Evolutionary conservation across 2,329 filamentous ascomycete genomes (phyloP), one percentile per base, ranked within the genome.

Genomic region (Xylariaceae sp.): DNA sequence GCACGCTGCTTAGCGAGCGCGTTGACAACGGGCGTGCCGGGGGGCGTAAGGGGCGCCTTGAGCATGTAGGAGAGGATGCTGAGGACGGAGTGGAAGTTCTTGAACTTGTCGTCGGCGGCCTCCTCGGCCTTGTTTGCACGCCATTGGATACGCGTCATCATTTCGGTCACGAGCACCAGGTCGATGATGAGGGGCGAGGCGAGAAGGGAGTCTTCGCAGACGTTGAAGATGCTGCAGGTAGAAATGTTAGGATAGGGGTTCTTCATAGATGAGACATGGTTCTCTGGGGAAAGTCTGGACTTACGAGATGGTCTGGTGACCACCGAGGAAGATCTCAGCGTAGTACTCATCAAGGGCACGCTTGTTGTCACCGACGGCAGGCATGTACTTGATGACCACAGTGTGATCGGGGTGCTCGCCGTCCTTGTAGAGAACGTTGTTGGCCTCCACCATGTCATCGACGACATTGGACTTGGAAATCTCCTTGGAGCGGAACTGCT

Each of bases 311-410:
- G 92, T 97, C 82, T 99, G 94, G 79, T 97, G 94, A 48, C 94
- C 94, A 67, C 94, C 94, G 78, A 97, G 84, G 84, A 99, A 99
- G 77, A 99, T 97, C 82, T 99, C 93, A 58, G 92, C 94, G 69
- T 97, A 97, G 84, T 99, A 99, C 82, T 99, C 94, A 72, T 99
- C 94, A 57, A 99, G 83, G 57, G 94, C 94, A 73, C 94, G 92
- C 86, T 99, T 99, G 84, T 97, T 95, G 79, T 99, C 94, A 64
- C 94, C 94, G 53, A 99, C 94, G 64, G 92, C 91, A 42, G 94
- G 94, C 92, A 99, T 96, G 82, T 99, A 99, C 85, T 99, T 99
- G 86, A 99, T 99, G 69, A 99, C 94, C 61, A 99, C 94, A 61
- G 90, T 95, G 81, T 99, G 94, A 74, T 99, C 92, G 1, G 94